Evolutionary conservation across 495 filamentous ascomycete species (phyloP).

Genomic region (Extremus antarcticus): DNA sequence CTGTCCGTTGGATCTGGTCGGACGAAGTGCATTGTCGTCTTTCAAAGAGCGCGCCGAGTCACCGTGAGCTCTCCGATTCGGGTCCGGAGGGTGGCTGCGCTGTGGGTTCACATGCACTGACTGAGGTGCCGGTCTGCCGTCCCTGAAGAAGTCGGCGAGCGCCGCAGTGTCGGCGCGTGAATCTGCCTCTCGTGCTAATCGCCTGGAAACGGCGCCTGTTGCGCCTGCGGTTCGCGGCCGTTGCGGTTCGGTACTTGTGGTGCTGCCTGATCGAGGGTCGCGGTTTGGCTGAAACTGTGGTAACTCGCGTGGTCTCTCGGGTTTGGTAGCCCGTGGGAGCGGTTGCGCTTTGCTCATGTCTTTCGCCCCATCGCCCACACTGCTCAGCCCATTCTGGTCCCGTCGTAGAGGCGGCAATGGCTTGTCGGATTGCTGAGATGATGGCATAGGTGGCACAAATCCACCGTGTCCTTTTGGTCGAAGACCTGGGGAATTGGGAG

Average conservation of each 20-base stretch:
- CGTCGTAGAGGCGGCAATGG: not conserved
- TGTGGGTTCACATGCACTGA: not conserved
- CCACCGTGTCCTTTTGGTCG: not conserved
- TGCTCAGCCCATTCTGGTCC: not conserved
- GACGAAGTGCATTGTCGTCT: not conserved
- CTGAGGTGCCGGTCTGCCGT: constrained; percentile 1
- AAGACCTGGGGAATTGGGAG: not conserved
- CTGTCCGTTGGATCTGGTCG: not conserved
- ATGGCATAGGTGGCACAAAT: not conserved
- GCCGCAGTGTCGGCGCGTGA: not conserved
- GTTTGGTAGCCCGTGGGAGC: not conserved
- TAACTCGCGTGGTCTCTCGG: not conserved
- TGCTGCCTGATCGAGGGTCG: not conserved
- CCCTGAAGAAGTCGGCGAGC: constrained; percentile 11
- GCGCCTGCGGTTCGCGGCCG: not conserved
- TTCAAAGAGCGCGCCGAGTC: not conserved
- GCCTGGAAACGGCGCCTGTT: not conserved
- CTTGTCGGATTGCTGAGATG: not conserved
- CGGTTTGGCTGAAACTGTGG: not conserved
- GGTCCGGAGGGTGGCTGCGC: constrained; percentile 4
- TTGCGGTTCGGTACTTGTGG: not conserved
- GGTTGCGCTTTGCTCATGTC: not conserved
- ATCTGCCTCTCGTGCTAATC: constrained; percentile 1
- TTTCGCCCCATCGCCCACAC: too few species aligned
- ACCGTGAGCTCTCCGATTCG: not conserved